A percentile compares a stretch with the other conserved stretches of the same genome.
These are phyloP conservation scores for Curvularia lunata DNA, from an alignment of 2,329 filamentous ascomycete genomes.

Conservation along the genomic window DNA sequence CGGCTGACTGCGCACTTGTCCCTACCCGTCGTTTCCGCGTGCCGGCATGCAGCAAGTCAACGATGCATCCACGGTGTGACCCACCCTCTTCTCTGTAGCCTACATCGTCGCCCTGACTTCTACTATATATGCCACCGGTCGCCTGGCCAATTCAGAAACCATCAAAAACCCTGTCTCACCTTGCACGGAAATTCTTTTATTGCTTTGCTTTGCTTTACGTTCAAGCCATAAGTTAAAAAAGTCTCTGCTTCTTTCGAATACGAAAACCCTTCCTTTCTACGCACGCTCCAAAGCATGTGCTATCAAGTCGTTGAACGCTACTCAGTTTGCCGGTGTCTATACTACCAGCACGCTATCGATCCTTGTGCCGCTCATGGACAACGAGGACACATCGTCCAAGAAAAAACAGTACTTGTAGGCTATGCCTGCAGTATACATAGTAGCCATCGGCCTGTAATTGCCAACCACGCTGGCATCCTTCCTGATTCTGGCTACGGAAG, in stretches of 20 bases:
- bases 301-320: constrained; percentile 86
- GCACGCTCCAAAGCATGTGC: constrained; percentile 66
- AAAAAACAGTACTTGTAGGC: constrained; percentile 80
- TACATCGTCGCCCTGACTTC: constrained; percentile 23
- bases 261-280: background rate
- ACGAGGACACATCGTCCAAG: constrained; percentile 72
- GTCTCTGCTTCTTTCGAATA: background rate
- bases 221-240: constrained; percentile 4
- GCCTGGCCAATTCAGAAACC: constrained; percentile 23
- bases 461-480: constrained; percentile 28
- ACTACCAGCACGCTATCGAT: constrained; percentile 86
- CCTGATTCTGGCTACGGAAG: constrained; percentile 43
- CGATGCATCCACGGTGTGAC: constrained; percentile 37
- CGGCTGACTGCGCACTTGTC: constrained; percentile 47
- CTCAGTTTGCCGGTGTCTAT: constrained; percentile 84
- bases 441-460: constrained; percentile 34
- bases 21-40: constrained; percentile 44
- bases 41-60: constrained; percentile 42
- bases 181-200: constrained; percentile 17
- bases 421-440: constrained; percentile 73
- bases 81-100: constrained; percentile 30
- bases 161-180: constrained; percentile 20
- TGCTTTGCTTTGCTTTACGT: constrained; percentile 20
- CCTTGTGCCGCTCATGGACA: constrained; percentile 78
- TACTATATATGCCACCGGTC: constrained; percentile 46